Conservation (phyloP, 805 yeast species). For the Candida lessepsii region DNA sequence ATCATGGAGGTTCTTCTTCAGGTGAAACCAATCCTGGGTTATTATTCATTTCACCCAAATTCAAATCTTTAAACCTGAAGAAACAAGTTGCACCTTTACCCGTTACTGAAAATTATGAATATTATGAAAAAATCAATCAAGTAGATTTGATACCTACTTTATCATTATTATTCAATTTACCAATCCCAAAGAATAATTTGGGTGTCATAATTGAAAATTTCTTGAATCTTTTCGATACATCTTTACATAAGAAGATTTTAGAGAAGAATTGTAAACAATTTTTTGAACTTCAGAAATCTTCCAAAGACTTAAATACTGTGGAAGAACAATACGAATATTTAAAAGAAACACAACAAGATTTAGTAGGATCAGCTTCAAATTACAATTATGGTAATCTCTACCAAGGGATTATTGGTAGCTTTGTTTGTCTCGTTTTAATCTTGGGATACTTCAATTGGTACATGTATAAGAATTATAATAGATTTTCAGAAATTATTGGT, state of each 20-base stretch:
- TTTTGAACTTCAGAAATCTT: conserved; percentile 34
- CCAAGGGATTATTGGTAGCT: conserved; percentile 27
- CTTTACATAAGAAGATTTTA: conserved; percentile 36
- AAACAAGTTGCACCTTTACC: conserved; percentile 38
- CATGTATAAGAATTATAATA: conserved; percentile 14
- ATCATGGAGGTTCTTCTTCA: conserved; percentile 91
- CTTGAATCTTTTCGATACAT: conserved; percentile 47
- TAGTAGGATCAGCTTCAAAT: conserved; percentile 67
- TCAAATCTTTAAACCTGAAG: conserved; percentile 27
- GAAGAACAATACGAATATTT: conserved; percentile 34
- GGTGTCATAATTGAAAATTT: conserved; percentile 69
- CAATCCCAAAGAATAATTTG: conserved; percentile 68
- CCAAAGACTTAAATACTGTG: conserved; percentile 1
- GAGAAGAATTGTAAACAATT: conserved; percentile 60
- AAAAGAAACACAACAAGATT: conserved; percentile 43
- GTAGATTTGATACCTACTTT: conserved; percentile 74
- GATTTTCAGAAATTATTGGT: conserved; percentile 2
- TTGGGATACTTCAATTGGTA: conserved; percentile 20
- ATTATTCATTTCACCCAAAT: conserved; percentile 62
- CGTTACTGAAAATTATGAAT: conserved; percentile 47
- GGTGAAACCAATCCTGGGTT: conserved; percentile 93
- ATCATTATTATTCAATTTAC: conserved; percentile 57
- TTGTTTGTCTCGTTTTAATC: conserved; percentile 28
- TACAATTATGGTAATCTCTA: conserved; percentile 58
- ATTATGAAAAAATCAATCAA: conserved; percentile 55